These are phyloP conservation scores for Schoenoplectus tabernaemontani DNA, from an alignment of 202 grass and related monocot species.

Conservation along the genomic window DNA sequence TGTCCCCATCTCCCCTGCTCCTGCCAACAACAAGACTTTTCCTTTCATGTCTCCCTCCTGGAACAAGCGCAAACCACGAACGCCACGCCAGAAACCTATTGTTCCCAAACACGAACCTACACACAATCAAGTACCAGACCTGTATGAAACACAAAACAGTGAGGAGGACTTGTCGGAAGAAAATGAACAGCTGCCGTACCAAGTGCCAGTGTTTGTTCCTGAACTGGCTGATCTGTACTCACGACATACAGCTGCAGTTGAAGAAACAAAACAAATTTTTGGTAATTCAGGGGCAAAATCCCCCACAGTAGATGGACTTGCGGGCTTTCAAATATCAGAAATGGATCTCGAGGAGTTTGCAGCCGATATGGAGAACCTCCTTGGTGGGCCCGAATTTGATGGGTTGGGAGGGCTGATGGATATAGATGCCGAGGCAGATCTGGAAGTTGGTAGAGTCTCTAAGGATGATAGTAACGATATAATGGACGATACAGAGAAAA, in stretches of 20 bases:
- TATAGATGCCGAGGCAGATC: slow-evolving; percentile 30
- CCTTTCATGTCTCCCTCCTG: slow-evolving; percentile 42
- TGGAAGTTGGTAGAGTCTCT: slow-evolving; percentile 11
- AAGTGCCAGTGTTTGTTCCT: slow-evolving; percentile 67
- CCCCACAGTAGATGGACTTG: slow-evolving; percentile 21
- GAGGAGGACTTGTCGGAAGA: slow-evolving; percentile 41
- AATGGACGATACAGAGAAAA: slow-evolving; percentile 24
- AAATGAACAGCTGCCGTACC: slow-evolving; percentile 55
- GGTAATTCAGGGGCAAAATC: background rate
- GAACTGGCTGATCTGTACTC: slow-evolving; percentile 61
- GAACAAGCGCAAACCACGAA: slow-evolving; percentile 68
- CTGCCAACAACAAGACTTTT: slow-evolving; percentile 15
- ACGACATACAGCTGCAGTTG: slow-evolving; percentile 8
- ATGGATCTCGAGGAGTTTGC: slow-evolving; percentile 73
- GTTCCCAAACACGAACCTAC: slow-evolving; percentile 1
- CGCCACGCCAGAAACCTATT: slow-evolving; percentile 52
- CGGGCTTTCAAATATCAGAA: slow-evolving; percentile 53
- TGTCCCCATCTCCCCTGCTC: slow-evolving; percentile 36
- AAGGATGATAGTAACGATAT: background rate
- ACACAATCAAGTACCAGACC: slow-evolving; percentile 30
- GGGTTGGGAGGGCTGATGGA: slow-evolving; percentile 46
- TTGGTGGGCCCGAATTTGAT: slow-evolving; percentile 45
- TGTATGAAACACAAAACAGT: slow-evolving; percentile 25
- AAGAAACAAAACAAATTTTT: slow-evolving; percentile 27
- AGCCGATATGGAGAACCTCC: slow-evolving; percentile 76